Base-by-base conservation (phyloP, 2,329 filamentous ascomycete species). In the Apiospora malaysiana region DNA sequence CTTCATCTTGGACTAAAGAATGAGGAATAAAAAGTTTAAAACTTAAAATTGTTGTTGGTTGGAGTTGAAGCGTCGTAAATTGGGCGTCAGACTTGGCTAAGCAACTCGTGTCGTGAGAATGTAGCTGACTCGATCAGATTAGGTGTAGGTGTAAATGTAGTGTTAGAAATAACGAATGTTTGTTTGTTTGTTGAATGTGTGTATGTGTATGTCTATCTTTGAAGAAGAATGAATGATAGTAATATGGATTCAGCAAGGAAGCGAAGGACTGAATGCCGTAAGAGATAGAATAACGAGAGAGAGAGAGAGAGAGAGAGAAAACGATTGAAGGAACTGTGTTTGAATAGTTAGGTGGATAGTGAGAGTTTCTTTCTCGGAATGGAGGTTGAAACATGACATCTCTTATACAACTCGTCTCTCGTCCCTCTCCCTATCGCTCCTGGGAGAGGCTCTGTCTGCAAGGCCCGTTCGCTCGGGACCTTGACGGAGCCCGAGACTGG, bases 101-200 rank as follows among this genome's bases (percentile, higher is more conserved):
- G 43, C 65, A 27, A 46, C 14, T 63, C 32, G 32, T 46, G 25
- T 43, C 12, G 16, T 27, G 42, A 67, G 42, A 43, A 46, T 9
- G 45, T 46, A 46, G 65, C 65, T 67, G 65, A 67, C 42, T 7
- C 65, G 23, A 23, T 67, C 65, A 67, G 65, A 67, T 67, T 67
- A 67, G 42, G 42, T 43, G 23, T 67, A 46, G 27, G 56, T 63
- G 21, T 42, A 40, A 43, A 18, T 32, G 32, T n/a, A n/a, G n/a
- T 32, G 32, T 32, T 23, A 66, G 56, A 21, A 42, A 18, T 16
- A 67, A 45, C 18, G 23, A 32, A 21, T 67, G 65, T 32, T 32
- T 32, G 32, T 32, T 32, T 46, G 49, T 32, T 18, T 56, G 49
- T 21, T 32, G 16, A 18, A 32, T 5, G 9, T 56, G n/a, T 25